These are phyloP conservation scores for Vigna mungo DNA, from an alignment of 306 rosid species.

Conservation along the genomic window DNA sequence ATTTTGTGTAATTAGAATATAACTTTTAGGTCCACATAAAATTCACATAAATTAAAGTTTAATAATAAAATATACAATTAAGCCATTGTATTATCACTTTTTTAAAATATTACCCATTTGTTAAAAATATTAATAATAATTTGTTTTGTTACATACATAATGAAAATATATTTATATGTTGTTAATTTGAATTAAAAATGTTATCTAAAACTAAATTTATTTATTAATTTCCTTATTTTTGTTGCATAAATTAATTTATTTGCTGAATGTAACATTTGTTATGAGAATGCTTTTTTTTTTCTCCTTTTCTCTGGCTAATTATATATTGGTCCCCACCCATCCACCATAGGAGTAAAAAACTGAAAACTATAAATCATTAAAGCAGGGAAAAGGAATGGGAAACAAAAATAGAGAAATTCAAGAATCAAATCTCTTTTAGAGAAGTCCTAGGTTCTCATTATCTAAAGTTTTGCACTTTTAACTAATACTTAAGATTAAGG, in stretches of 20 bases:
- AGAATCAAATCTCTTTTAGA: neutral
- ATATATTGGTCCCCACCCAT: neutral
- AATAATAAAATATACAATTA: too few species aligned
- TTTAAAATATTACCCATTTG: too few species aligned
- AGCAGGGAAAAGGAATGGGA: neutral
- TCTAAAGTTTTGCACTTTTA: neutral
- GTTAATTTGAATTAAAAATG: neutral
- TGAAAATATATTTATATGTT: neutral
- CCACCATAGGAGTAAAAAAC: neutral
- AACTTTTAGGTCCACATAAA: too few species aligned
- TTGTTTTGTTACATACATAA: neutral
- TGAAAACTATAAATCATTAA: neutral
- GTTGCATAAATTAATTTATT: neutral
- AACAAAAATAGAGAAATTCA: neutral
- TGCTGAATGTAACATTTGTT: neutral
- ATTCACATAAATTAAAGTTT: too few species aligned
- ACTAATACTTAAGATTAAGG: neutral
- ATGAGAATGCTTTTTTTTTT: too few species aligned
- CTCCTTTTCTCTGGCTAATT: neutral
- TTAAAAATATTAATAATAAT: too few species aligned
- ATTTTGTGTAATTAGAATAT: too few species aligned
- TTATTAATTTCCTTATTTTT: too few species aligned
- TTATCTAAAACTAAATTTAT: too few species aligned
- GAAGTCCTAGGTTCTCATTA: neutral
- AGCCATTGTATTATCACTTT: too few species aligned